These are phyloP conservation scores for Syncephalastrum contaminatum DNA, from an alignment of 371 early-diverging fungal genomes.

Conservation along the genomic window DNA sequence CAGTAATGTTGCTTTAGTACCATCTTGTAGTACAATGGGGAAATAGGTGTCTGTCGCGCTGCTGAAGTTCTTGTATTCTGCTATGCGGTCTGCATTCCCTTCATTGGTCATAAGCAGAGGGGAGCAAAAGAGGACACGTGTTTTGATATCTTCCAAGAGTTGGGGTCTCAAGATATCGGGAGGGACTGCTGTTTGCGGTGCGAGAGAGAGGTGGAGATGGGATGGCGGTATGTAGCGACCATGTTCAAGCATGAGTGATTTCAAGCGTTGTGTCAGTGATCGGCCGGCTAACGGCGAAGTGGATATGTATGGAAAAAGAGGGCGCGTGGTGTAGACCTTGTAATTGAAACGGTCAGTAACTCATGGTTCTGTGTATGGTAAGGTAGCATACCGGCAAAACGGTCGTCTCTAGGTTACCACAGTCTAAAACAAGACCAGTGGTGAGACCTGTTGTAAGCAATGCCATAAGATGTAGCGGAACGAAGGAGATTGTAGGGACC, in stretches of 20 bases:
- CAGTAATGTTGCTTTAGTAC: constrained; percentile 50
- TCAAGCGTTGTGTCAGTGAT: constrained; percentile 59
- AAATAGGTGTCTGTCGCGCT: constrained; percentile 59
- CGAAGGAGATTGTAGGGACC: constrained; percentile 83
- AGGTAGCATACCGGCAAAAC: constrained; percentile 71
- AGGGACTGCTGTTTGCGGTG: constrained; percentile 47
- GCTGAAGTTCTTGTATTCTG: constrained; percentile 57
- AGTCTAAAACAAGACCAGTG: constrained; percentile 84
- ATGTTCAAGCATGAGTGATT: constrained; percentile 55
- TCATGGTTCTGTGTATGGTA: constrained; percentile 32
- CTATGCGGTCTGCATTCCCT: constrained; percentile 40
- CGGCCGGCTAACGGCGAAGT: constrained; percentile 77
- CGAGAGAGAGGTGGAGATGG: constrained; percentile 42
- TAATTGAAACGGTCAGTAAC: not conserved
- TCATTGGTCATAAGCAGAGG: constrained; percentile 44
- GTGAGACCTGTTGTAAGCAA: constrained; percentile 77
- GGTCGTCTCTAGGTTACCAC: constrained; percentile 74
- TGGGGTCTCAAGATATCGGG: constrained; percentile 39
- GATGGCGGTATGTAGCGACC: constrained; percentile 50
- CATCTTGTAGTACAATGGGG: constrained; percentile 43
- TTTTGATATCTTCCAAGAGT: constrained; percentile 73
- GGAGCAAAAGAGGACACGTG: constrained; percentile 68
- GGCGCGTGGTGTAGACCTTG: constrained; percentile 77
- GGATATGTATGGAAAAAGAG: constrained; percentile 65
- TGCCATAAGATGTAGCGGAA: constrained; percentile 73